Base-by-base conservation (phyloP, 352 stramenopile genomes). In the Elongisporangium senticosum region DNA sequence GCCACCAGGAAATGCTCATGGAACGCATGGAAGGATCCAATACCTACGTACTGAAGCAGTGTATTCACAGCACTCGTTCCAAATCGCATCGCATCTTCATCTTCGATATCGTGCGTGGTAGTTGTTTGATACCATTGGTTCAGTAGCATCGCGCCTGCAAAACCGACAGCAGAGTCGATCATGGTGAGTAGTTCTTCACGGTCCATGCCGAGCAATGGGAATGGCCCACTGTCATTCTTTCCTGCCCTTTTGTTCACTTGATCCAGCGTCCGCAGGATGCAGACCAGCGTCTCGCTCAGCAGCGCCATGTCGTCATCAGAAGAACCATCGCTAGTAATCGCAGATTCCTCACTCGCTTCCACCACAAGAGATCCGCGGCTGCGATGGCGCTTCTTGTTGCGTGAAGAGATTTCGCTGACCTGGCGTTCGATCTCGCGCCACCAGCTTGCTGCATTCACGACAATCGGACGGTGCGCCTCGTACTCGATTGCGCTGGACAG, bases 371-470 rank as follows among this genome's bases (percentile, higher is more conserved):
- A 28, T 17, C n/a, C 58, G 53, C 19, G 26, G 22, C 56, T 56
- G 52, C 4, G 28, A 23, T 13, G 56, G 37, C 11, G 43, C 33
- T 43, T 14, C 33, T 43, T 43, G 33, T 43, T 43, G 10, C 33
- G 10, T 17, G 33, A 43, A 17, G 33, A 43, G 33, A 43, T 4
- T 43, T 43, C 52, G 24, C 72, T 55, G 14, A 64, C 76, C 24
- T 68, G 58, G 15, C 51, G 58, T 59, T 82, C 64, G 14, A 84
- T 58, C 23, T 79, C 67, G 8, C 65, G 56, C 75, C 75, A 84
- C 75, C 75, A 84, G 58, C 67, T 68, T 14, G 33, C 40, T 8
- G 53, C 72, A 52, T 79, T 67, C 62, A 79, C 72, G 14, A 48
- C 48, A 21, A 81, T 56, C 51, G 58, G 53, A 39, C 71, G 56